Percentiles rank a stretch among this genome's conserved stretches.
phyloP scores from a whole-genome alignment of 2,329 filamentous ascomycete genomes.

The Fusarium armeniacum region DNA sequence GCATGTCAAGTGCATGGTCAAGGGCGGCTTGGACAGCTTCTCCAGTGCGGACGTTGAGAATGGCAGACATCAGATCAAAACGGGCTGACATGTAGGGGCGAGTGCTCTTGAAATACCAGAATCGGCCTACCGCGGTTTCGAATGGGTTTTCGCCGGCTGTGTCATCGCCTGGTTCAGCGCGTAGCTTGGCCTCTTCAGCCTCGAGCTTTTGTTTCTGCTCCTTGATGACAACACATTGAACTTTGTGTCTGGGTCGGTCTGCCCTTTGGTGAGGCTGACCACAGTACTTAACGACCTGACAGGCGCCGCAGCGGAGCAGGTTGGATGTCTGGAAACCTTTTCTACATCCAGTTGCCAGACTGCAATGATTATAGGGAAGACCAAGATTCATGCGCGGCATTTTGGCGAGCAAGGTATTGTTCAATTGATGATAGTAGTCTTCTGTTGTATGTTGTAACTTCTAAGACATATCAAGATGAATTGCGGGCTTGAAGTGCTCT shows the following conservation, averaged over 20 bases:
- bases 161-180: not conserved
- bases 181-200: slow-evolving; percentile 3
- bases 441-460: not conserved
- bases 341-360: not conserved
- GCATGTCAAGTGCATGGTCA: not conserved
- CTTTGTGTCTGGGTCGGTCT: slow-evolving; percentile 19
- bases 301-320: slow-evolving; percentile 25
- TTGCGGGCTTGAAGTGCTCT: not conserved
- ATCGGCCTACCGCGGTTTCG: not conserved
- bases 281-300: slow-evolving; percentile 17
- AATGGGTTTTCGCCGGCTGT: slow-evolving; percentile 4
- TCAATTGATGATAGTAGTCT: not conserved
- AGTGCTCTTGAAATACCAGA: slow-evolving; percentile 6
- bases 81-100: slow-evolving; percentile 28
- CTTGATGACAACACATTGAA: slow-evolving; percentile 7
- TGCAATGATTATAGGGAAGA: slow-evolving; percentile 17
- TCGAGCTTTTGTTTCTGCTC: not conserved
- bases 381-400: slow-evolving; percentile 31
- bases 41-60: slow-evolving; percentile 21
- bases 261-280: slow-evolving; percentile 16
- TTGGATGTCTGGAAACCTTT: not conserved
- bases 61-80: not conserved
- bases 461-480: not conserved
- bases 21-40: slow-evolving; percentile 16
- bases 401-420: not conserved